Evolutionary conservation across 805 yeast genomes (phyloP).

Genomic region (Priceomyces fermenticarens): DNA sequence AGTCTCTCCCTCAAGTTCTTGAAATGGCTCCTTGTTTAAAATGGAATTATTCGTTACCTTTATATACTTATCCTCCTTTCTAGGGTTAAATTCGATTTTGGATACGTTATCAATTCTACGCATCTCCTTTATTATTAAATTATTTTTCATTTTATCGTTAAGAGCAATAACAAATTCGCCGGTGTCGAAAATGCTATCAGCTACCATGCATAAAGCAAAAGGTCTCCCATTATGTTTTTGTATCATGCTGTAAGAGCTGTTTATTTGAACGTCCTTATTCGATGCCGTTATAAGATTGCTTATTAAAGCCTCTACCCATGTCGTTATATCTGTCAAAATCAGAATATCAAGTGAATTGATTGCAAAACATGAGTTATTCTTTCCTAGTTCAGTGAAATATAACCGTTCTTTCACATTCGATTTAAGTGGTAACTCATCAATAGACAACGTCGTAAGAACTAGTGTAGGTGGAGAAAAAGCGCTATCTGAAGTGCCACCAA

Average conservation of each 20-base stretch:
- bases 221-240: conserved; percentile 5
- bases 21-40: conserved; percentile 12
- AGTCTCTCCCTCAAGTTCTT: conserved; percentile 18
- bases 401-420: neutral
- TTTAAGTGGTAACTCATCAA: conserved; percentile 14
- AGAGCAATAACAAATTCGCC: conserved; percentile 26
- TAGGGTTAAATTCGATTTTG: no score
- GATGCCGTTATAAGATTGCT: conserved; percentile 2
- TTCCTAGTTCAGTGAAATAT: conserved; percentile 4
- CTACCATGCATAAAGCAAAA: conserved; percentile 14
- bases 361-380: conserved; percentile 6
- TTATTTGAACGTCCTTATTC: neutral
- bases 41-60: neutral
- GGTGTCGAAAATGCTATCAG: conserved; percentile 23
- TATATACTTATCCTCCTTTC: no score
- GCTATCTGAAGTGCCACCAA: conserved; percentile 1
- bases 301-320: conserved; percentile 15
- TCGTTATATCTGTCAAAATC: conserved; percentile 10
- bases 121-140: conserved; percentile 13
- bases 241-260: conserved; percentile 6
- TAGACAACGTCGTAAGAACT: conserved; percentile 10
- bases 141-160: conserved; percentile 7
- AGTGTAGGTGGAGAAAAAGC: conserved; percentile 12
- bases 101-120: no score
- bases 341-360: conserved; percentile 7